Evolutionary conservation across 805 yeast species (phyloP), one percentile per base, ranked within the genome.

Genomic region (Lipomyces starkeyi): DNA sequence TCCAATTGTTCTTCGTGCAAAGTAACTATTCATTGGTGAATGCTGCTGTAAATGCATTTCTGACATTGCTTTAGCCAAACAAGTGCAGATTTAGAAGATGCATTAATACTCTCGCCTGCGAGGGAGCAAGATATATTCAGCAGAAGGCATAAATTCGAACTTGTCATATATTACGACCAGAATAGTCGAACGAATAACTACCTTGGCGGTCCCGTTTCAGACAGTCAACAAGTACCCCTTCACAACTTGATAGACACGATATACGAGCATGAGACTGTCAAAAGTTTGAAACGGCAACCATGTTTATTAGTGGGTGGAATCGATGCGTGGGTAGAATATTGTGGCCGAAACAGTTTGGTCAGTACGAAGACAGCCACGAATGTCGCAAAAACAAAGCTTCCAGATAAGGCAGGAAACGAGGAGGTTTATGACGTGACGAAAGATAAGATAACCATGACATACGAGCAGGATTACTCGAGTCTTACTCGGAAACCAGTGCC

Each of bases 151-250:
- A 72, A 75, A 13, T 92, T 84, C 75, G 91, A 89, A 60, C 78
- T 87, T 57, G 81, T 94, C 1, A 88, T 93, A 2, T 72, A 91
- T 1, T 87, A 91, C 74, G 91, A 90, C 76, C 78, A 81, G n/a
- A 67, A 73, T 57, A 71, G 71, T 54, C 20, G 35, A 35, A 27
- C 63, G 3, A 55, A 52, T 13, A 17, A 67, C 9, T 72, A 74
- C 34, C 61, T 65, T 43, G 75, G 75, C 8, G 74, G 75, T 25
- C 73, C 71, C 8, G 55, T 47, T 25, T 53, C 37, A 20, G 71
- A 67, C 58, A 61, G 60, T 7, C 73, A 62, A 57, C 61, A 66
- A 6, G 52, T 66, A 22, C 69, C 62, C 60, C 72, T 59, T 69
- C 67, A 78, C 56, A 78, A 82, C 58, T 77, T 85, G 53, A 66